Percentiles rank a stretch among this genome's conserved stretches.
Evolutionary conservation across 441 rosid species (phyloP).

Genomic region (Sinapis alba): DNA sequence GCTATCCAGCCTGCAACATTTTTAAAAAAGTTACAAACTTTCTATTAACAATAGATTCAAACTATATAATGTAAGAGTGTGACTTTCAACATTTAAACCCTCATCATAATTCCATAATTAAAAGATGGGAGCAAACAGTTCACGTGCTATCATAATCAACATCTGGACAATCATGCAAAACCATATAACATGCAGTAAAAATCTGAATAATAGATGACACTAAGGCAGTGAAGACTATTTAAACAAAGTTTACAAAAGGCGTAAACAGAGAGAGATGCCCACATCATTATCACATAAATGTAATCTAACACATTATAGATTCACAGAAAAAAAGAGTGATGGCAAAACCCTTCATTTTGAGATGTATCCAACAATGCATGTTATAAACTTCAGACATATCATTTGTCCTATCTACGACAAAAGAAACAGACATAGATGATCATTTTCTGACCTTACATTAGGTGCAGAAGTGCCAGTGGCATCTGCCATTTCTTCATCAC

Average conservation of each 20-base stretch:
- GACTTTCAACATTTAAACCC: neutral
- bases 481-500: slow-evolving; percentile 79
- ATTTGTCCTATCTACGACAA: neutral
- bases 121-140: slow-evolving; percentile 14
- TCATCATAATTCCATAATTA: neutral
- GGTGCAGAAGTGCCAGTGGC: slow-evolving; percentile 46
- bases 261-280: neutral
- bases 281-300: neutral
- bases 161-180: slow-evolving; percentile 3
- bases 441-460: slow-evolving; percentile 63
- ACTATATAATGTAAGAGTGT: neutral
- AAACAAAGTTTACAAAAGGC: neutral
- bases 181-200: neutral
- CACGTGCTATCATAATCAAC: neutral
- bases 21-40: slow-evolving; percentile 3
- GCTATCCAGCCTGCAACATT: slow-evolving; percentile 69
- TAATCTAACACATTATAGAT: neutral
- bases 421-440: neutral
- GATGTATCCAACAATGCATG: slow-evolving; percentile 8
- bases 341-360: neutral
- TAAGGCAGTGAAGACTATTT: neutral
- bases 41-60: neutral
- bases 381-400: slow-evolving; percentile 7
- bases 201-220: slow-evolving; percentile 5
- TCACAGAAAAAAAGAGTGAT: neutral